Evolutionary conservation across 2,329 filamentous ascomycete species (phyloP), one percentile per base, ranked within the genome.

Genomic region (Trichoderma oligosporum): DNA sequence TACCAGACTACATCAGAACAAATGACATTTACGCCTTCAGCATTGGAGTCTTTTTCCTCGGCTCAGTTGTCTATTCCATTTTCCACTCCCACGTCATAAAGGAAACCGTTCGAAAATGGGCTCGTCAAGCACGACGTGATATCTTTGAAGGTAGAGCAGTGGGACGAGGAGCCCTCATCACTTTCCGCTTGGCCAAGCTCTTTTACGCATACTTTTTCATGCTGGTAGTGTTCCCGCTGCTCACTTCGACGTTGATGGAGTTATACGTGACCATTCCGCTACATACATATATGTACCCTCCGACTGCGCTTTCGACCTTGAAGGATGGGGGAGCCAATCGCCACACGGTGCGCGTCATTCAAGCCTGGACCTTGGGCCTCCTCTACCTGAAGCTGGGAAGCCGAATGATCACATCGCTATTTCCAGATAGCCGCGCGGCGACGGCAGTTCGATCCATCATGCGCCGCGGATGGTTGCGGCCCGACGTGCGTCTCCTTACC

Each of bases 1-100:
- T 96, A 39, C 89, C 91, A 4, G 74, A 78, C 0, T 81, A 88
- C 60, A 82, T 89, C 46, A 83, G 83, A 38, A 88, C 93, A 68
- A 99, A 97, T 71, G 94, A 99, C 70, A 88, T 99, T 24, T 97
- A 99, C 66, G 93, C 94, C 11, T 96, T 97, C 70, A 96, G 91
- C 52, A 85, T 94, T 27, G 94, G 94, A 12, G 81, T 96, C 38
- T 96, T 95, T 68, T 77, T 91, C 24, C 78, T 96, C 4, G 90
- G 89, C 9, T 84, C 82, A 4, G 67, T 83, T 1, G 75, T 82
- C 2, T 96, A 92, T 69, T 72, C 81, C 39, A 63, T 80, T 25
- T 74, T 84, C 62, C 82, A 86, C 67, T 63, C 78, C 16, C 74
- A 71, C 11, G 65, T 69, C 63, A 71, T 80, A 16, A 66, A 68